These are phyloP conservation scores for Debaryomyces udenii DNA, from an alignment of 1,139 yeast species.

Conservation along the genomic window DNA sequence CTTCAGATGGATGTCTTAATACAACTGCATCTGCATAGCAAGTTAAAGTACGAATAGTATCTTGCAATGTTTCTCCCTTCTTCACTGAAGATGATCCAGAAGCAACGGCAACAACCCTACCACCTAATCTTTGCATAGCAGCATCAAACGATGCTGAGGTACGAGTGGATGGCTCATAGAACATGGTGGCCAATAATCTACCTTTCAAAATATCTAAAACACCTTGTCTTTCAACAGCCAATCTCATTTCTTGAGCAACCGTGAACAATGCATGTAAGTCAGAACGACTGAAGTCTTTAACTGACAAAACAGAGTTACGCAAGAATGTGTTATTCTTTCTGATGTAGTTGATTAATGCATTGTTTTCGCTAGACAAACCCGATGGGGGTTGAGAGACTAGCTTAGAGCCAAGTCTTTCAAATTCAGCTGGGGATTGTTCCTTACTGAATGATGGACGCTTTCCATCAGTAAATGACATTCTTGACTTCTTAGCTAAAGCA, in stretches of 20 bases:
- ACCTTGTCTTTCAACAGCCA: slow-evolving; percentile 96
- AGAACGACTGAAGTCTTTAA: slow-evolving; percentile 80
- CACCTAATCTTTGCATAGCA: slow-evolving; percentile 99
- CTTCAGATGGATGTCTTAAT: slow-evolving; percentile 93
- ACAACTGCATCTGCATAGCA: slow-evolving; percentile 97
- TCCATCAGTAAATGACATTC: slow-evolving; percentile 50
- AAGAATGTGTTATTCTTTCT: slow-evolving; percentile 85
- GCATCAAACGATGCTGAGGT: slow-evolving; percentile 97
- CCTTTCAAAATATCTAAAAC: slow-evolving; percentile 89
- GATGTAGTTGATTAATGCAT: slow-evolving; percentile 73
- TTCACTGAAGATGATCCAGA: slow-evolving; percentile 88
- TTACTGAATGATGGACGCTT: slow-evolving; percentile 49
- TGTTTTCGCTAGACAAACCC: slow-evolving; percentile 67
- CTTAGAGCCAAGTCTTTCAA: slow-evolving; percentile 65
- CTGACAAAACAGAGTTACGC: slow-evolving; percentile 85
- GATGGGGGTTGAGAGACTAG: slow-evolving; percentile 74
- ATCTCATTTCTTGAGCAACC: slow-evolving; percentile 97
- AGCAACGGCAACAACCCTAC: slow-evolving; percentile 88
- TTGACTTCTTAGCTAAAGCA: slow-evolving; percentile 41
- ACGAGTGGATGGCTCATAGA: slow-evolving; percentile 98
- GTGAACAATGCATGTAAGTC: slow-evolving; percentile 92
- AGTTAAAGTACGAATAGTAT: slow-evolving; percentile 91
- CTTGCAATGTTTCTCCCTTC: slow-evolving; percentile 98
- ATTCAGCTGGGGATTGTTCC: slow-evolving; percentile 40
- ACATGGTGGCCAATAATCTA: slow-evolving; percentile 89